Conservation (phyloP, 2,329 filamentous ascomycete species). For the Chaetomium strumarium region DNA sequence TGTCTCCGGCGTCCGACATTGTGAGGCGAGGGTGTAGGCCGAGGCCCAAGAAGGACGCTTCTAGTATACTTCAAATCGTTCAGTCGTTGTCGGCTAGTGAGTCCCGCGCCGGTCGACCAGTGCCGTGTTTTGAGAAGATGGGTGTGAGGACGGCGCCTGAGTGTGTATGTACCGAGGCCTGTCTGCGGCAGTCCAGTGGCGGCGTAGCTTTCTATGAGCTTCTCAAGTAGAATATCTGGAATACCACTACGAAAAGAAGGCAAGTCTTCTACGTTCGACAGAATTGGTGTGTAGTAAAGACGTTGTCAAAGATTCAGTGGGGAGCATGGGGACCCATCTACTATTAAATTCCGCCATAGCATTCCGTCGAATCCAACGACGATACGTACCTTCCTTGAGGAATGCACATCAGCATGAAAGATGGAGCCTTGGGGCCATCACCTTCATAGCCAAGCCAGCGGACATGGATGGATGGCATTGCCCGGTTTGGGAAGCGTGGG, state of each 20-base stretch:
- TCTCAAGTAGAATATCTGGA: not conserved
- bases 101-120: not conserved
- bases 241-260: not conserved
- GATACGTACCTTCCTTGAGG: conserved; percentile 10
- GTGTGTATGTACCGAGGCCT: not conserved
- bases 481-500: conserved; percentile 13
- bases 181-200: not conserved
- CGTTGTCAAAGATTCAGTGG: not conserved
- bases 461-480: conserved; percentile 5
- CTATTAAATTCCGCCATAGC: conserved; percentile 13
- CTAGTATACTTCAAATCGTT: not conserved
- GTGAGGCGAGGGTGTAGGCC: not conserved
- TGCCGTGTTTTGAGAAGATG: not conserved
- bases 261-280: not conserved
- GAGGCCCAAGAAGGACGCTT: not conserved
- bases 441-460: conserved; percentile 6
- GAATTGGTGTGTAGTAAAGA: not conserved
- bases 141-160: conserved; percentile 3
- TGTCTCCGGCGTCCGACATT: conserved; percentile 15
- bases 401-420: conserved; percentile 1
- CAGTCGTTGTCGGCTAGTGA: not conserved
- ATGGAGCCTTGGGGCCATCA: not conserved
- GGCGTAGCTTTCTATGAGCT: not conserved
- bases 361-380: not conserved
- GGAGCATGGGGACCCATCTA: conserved; percentile 5